phyloP scores from a whole-genome alignment of 345 rosid species.

The Cardamine resedifolia region DNA sequence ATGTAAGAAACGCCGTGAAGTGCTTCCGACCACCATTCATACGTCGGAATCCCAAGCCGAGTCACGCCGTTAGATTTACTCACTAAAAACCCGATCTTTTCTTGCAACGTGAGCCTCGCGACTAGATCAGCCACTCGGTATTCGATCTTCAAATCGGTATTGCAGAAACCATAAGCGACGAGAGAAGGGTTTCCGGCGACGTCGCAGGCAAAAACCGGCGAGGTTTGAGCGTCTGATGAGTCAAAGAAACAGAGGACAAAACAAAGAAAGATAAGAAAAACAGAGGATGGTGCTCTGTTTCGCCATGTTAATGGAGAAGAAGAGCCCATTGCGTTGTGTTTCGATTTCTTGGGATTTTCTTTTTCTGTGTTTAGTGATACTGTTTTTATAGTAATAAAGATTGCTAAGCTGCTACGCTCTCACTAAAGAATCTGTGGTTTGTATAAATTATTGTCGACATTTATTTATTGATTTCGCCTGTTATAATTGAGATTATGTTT shows the following conservation, averaged over 20 bases:
- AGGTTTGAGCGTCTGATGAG: slow-evolving; percentile 41
- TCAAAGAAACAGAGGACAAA: not conserved
- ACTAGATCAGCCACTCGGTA: slow-evolving; percentile 78
- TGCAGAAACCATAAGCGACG: slow-evolving; percentile 58
- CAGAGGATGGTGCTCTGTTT: slow-evolving; percentile 40
- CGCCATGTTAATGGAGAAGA: slow-evolving; percentile 32
- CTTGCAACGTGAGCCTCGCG: slow-evolving; percentile 67
- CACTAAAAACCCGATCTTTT: slow-evolving; percentile 65
- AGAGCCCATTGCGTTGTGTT: slow-evolving; percentile 30
- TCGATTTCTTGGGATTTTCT: slow-evolving; percentile 14
- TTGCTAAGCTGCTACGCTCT: slow-evolving; percentile 16
- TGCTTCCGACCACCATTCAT: slow-evolving; percentile 99
- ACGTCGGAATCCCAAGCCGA: slow-evolving; percentile 76
- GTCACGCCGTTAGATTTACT: slow-evolving; percentile 54
- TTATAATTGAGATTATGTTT: slow-evolving; percentile 19
- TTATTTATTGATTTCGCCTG: not conserved
- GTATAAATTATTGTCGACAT: slow-evolving; percentile 12
- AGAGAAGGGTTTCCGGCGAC: slow-evolving; percentile 48
- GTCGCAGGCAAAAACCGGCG: slow-evolving; percentile 78
- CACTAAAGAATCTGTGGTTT: no score
- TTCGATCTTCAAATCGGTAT: slow-evolving; percentile 40
- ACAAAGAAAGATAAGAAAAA: slow-evolving; percentile 34
- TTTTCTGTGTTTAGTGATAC: not conserved
- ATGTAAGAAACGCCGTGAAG: slow-evolving; percentile 87
- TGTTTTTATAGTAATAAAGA: slow-evolving; percentile 25